phyloP scores from a whole-genome alignment of 345 rosid genomes.

The Syzygium oleosum region DNA sequence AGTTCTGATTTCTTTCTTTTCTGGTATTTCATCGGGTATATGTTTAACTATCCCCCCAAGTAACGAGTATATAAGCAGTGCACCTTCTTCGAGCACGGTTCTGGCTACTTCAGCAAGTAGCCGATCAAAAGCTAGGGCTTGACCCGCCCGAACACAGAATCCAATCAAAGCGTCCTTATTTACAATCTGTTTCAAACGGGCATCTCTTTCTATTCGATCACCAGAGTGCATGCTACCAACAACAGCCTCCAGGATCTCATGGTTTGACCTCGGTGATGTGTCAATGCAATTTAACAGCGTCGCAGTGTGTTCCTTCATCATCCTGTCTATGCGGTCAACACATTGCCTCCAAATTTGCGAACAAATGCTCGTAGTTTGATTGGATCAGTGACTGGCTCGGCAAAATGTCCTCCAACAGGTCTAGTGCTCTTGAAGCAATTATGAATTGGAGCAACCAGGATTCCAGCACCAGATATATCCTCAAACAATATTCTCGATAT shows the following conservation, averaged over 20 bases:
- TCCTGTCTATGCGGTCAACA: conserved; percentile 73
- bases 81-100: conserved; percentile 74
- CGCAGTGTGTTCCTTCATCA: conserved; percentile 95
- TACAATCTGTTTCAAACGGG: conserved; percentile 63
- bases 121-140: conserved; percentile 88
- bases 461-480: conserved; percentile 87
- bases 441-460: conserved; percentile 81
- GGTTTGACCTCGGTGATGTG: conserved; percentile 76
- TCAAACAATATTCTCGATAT: conserved; percentile 89
- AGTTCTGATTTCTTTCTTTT: conserved; percentile 72
- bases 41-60: conserved; percentile 64
- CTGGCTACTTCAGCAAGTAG: conserved; percentile 94
- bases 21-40: conserved; percentile 80
- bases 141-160: conserved; percentile 90
- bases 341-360: conserved; percentile 85
- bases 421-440: conserved; percentile 92
- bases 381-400: conserved; percentile 83
- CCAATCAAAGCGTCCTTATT: conserved; percentile 88
- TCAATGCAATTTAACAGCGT: conserved; percentile 90
- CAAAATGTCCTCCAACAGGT: conserved; percentile 97
- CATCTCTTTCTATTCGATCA: conserved; percentile 80
- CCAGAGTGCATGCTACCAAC: conserved; percentile 94
- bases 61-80: conserved; percentile 69
- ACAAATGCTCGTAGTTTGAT: conserved; percentile 78
- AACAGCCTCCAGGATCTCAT: conserved; percentile 72